phyloP scores from a whole-genome alignment of 129 eudicot species.

The Cynara cardunculus region DNA sequence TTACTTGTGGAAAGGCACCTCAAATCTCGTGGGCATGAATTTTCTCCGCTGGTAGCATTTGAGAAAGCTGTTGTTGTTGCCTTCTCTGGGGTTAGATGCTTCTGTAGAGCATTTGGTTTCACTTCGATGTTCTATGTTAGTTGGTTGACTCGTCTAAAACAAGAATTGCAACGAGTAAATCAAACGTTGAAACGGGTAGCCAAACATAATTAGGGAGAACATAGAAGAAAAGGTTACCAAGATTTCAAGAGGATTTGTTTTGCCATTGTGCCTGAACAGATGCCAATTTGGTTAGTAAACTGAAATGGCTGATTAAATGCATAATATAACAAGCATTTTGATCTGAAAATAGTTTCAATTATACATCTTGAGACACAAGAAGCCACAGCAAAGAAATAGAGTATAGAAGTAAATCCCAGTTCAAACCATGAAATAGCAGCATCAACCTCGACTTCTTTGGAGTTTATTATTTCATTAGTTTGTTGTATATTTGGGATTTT shows the following conservation, averaged over 20 bases:
- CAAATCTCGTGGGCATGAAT: slow-evolving; percentile 25
- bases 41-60: slow-evolving; percentile 47
- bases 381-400: too few species aligned
- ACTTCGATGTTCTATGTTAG: neutral
- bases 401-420: too few species aligned
- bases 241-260: neutral
- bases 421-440: too few species aligned
- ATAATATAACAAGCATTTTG: neutral
- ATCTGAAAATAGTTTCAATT: neutral
- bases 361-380: too few species aligned
- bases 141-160: slow-evolving; percentile 20
- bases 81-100: slow-evolving; percentile 11
- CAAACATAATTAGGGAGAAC: neutral
- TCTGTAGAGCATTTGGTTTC: neutral
- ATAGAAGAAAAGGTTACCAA: neutral
- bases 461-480: too few species aligned
- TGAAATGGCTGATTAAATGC: neutral
- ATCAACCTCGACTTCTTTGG: too few species aligned
- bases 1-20: slow-evolving; percentile 9
- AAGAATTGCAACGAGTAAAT: neutral
- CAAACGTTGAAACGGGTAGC: neutral
- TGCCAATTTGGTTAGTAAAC: neutral
- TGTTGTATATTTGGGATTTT: too few species aligned
- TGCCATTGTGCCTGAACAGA: slow-evolving; percentile 11
- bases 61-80: slow-evolving; percentile 15